phyloP scores from a whole-genome alignment of 2,329 filamentous ascomycete genomes.

The Tolypocladium nubicola region DNA sequence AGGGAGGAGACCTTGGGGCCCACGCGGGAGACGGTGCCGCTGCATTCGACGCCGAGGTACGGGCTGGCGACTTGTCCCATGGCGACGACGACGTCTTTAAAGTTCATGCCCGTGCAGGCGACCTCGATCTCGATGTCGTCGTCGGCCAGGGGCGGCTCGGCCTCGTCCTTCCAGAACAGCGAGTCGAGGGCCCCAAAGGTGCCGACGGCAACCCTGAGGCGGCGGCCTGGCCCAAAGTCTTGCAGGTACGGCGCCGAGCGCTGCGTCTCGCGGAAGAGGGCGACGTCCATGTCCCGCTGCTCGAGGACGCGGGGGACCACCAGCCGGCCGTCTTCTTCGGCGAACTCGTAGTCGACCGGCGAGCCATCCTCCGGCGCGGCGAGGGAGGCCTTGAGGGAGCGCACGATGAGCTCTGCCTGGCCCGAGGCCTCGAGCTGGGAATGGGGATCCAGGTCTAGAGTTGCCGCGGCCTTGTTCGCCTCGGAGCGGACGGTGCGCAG shows the following conservation, averaged over 20 bases:
- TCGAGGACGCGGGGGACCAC: slow-evolving; percentile 17
- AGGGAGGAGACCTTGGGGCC: slow-evolving; percentile 53
- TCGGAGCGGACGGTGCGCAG: slow-evolving; percentile 36
- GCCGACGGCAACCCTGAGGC: slow-evolving; percentile 26
- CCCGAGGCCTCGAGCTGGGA: slow-evolving; percentile 17
- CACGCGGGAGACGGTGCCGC: slow-evolving; percentile 31
- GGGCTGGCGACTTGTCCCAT: slow-evolving; percentile 24
- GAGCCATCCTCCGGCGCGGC: slow-evolving; percentile 6
- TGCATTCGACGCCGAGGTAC: slow-evolving; percentile 28
- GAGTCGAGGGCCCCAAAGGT: slow-evolving; percentile 26
- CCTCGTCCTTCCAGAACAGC: slow-evolving; percentile 27
- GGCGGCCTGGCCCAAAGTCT: slow-evolving; percentile 25
- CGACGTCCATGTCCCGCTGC: slow-evolving; percentile 13
- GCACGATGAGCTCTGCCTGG: slow-evolving; percentile 21
- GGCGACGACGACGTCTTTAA: slow-evolving; percentile 33
- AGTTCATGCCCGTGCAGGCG: slow-evolving; percentile 33
- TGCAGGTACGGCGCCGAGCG: slow-evolving; percentile 15
- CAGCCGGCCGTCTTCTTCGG: slow-evolving; percentile 14
- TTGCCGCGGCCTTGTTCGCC: slow-evolving; percentile 30
- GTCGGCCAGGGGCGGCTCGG: slow-evolving; percentile 14
- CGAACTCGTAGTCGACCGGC: slow-evolving; percentile 17
- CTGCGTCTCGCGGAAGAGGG: slow-evolving; percentile 15
- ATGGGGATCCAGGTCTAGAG: slow-evolving; percentile 31
- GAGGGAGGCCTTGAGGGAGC: slow-evolving; percentile 11
- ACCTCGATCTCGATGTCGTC: slow-evolving; percentile 32